Conservation (phyloP, 129 eudicot genomes). For the Gnaphalium uliginosum region DNA sequence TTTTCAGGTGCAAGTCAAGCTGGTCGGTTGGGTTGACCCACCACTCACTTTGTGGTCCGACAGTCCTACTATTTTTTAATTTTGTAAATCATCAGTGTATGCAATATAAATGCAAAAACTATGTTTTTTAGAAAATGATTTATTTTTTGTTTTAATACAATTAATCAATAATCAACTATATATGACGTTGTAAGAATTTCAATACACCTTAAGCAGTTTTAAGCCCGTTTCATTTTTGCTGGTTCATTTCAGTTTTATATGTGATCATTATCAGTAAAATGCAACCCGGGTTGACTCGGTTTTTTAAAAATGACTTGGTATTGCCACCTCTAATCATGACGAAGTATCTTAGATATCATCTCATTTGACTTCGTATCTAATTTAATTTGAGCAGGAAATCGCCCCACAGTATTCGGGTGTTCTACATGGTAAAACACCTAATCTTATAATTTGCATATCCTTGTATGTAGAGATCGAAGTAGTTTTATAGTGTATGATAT, state of each 20-base stretch:
- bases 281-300: not conserved
- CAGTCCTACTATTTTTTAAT: not conserved
- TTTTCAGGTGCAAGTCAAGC: not conserved
- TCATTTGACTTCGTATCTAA: conserved; percentile 6
- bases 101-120: not conserved
- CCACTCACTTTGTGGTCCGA: not conserved
- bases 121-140: not conserved
- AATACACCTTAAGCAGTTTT: not conserved
- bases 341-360: conserved; percentile 1
- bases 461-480: no score
- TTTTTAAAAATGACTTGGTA: not conserved
- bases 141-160: not conserved
- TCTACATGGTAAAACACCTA: conserved; percentile 61
- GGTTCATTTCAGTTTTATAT: no score
- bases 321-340: conserved; percentile 4
- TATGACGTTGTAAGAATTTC: not conserved
- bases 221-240: not conserved
- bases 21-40: not conserved
- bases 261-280: not conserved
- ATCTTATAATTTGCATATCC: conserved; percentile 8
- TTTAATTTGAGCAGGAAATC: conserved; percentile 62
- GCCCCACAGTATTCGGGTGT: conserved; percentile 96
- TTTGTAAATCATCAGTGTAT: not conserved
- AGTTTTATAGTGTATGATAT: not conserved
- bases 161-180: not conserved